phyloP scores from a whole-genome alignment of 768 basidiomycete species.

The Boletus subparvulus region DNA sequence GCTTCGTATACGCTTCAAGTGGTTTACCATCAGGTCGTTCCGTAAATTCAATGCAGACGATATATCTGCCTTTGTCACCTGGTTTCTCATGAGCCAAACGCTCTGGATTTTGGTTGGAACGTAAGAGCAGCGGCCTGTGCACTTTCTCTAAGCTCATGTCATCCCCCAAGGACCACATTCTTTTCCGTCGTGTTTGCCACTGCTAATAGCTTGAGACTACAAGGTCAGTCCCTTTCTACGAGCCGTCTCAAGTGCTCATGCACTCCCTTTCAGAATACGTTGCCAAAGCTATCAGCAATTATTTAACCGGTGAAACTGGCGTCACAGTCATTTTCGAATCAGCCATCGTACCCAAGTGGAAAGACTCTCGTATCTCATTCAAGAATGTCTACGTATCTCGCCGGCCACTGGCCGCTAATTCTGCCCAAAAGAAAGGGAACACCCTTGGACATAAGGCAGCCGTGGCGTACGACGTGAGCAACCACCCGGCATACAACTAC shows the following conservation, averaged over 20 bases:
- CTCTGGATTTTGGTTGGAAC: constrained; percentile 93
- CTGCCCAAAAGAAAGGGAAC: constrained; percentile 17
- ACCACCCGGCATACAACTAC: constrained; percentile 69
- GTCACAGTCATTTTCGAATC: constrained; percentile 95
- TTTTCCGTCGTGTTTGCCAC: constrained; percentile 90
- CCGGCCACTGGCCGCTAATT: constrained; percentile 45
- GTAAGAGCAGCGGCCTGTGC: constrained; percentile 9
- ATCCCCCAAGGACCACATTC: constrained; percentile 74
- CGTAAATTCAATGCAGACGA: constrained; percentile 95
- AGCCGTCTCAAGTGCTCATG: not conserved
- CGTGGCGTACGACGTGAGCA: constrained; percentile 73
- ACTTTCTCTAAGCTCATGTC: constrained; percentile 2
- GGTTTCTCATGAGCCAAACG: constrained; percentile 95
- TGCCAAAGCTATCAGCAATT: constrained; percentile 86
- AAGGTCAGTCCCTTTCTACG: constrained; percentile 49
- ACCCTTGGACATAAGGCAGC: constrained; percentile 53
- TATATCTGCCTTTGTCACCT: constrained; percentile 92
- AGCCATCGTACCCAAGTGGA: constrained; percentile 97
- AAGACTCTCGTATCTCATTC: constrained; percentile 93
- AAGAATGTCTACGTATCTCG: constrained; percentile 95
- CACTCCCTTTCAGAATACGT: constrained; percentile 59
- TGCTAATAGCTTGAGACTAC: constrained; percentile 81
- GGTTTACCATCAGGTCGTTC: constrained; percentile 95
- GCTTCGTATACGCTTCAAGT: constrained; percentile 88
- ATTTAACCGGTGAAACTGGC: constrained; percentile 90